These are phyloP conservation scores for Miscanthus lutarioriparius DNA, from an alignment of 176 grass and related monocot species.

Conservation along the genomic window DNA sequence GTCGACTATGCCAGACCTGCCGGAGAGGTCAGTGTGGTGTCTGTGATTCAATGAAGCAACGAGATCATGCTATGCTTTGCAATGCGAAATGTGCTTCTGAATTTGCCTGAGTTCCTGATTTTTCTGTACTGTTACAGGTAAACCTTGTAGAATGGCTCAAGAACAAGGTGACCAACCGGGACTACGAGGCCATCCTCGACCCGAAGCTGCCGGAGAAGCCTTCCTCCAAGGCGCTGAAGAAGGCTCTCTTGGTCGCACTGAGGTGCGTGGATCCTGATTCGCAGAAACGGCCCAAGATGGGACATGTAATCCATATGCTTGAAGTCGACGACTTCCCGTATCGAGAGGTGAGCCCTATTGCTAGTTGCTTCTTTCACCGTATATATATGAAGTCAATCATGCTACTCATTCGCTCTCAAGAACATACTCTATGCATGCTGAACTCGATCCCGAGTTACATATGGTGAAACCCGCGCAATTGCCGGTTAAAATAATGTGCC, in stretches of 20 bases:
- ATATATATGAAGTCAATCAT: constrained; percentile 6
- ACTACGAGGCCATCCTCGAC: constrained; percentile 77
- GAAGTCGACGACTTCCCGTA: constrained; percentile 95
- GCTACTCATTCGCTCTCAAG: constrained; percentile 6
- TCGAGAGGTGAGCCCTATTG: constrained; percentile 64
- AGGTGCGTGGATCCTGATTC: constrained; percentile 93
- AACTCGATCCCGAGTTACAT: constrained; percentile 24
- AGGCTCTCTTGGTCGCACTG: constrained; percentile 79
- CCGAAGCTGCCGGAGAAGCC: constrained; percentile 82
- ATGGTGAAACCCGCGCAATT: not conserved
- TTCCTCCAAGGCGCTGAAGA: constrained; percentile 77
- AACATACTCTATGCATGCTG: constrained; percentile 1
- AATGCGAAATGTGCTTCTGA: not conserved
- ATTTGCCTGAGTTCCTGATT: not conserved
- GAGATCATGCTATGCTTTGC: not conserved
- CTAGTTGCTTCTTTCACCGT: not conserved
- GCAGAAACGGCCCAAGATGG: constrained; percentile 96
- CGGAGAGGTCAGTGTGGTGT: constrained; percentile 58
- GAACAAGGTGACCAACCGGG: constrained; percentile 78
- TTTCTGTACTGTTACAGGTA: constrained; percentile 49
- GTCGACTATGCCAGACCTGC: constrained; percentile 78
- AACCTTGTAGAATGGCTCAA: constrained; percentile 98
- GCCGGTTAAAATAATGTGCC: not conserved
- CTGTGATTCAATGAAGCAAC: not conserved
- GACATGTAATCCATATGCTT: constrained; percentile 97